Evolutionary conservation across 192 early-diverging fungal species (phyloP).

Genomic region (Piromyces sp.): DNA sequence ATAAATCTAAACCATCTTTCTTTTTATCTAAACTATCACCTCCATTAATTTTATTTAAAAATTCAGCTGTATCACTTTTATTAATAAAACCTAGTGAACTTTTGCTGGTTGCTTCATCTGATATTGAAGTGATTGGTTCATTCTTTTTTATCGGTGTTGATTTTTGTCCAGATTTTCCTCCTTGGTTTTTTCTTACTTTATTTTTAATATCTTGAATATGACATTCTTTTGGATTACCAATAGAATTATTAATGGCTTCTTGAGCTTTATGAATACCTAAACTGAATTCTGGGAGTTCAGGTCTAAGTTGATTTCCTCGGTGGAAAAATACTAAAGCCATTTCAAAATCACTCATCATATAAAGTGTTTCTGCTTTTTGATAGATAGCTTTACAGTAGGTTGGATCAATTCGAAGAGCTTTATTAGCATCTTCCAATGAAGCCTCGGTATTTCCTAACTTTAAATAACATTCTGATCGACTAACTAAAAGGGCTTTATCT

Average conservation of each 20-base stretch:
- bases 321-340: not conserved
- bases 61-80: not conserved
- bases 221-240: not conserved
- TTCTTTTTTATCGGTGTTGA: not conserved
- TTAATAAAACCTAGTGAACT: not conserved
- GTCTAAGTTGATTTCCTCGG: not conserved
- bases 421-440: not conserved
- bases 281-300: not conserved
- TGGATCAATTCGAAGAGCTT: not conserved
- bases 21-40: not conserved
- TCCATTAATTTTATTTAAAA: not conserved
- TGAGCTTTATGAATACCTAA: not conserved
- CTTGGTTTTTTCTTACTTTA: not conserved
- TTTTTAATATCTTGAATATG: not conserved
- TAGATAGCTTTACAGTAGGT: not conserved
- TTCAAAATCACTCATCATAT: not conserved
- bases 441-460: not conserved
- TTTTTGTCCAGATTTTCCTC: not conserved
- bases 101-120: not conserved
- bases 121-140: not conserved
- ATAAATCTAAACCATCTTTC: not conserved
- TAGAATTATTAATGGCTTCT: not conserved
- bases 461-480: not conserved
- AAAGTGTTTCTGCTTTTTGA: not conserved
- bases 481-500: not conserved